phyloP scores from a whole-genome alignment of 495 filamentous ascomycete genomes.

The Penicillium cataractarum region DNA sequence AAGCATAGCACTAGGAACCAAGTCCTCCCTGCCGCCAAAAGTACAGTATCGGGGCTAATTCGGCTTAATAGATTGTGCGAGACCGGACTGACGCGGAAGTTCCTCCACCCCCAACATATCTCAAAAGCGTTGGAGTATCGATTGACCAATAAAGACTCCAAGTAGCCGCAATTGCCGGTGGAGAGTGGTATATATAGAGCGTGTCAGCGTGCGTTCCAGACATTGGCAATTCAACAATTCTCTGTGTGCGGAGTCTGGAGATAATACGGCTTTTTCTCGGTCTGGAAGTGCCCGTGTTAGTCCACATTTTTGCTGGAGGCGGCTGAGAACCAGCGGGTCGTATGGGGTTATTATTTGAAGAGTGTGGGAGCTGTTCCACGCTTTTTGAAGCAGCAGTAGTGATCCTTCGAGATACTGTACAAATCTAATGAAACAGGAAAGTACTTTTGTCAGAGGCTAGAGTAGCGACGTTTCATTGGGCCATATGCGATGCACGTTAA shows the following conservation, averaged over 20 bases:
- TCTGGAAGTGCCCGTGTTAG: background rate
- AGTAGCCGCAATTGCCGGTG: too few species aligned
- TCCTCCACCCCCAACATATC: constrained; percentile 15
- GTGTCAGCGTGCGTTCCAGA: background rate
- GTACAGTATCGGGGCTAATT: constrained; percentile 17
- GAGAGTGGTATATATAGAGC: constrained; percentile 8
- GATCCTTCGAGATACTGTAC: background rate
- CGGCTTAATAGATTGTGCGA: constrained; percentile 10
- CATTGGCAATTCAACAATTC: background rate
- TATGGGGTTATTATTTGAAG: constrained; percentile 1
- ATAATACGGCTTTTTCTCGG: constrained; percentile 32
- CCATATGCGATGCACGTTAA: background rate
- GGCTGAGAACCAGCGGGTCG: constrained; percentile 10
- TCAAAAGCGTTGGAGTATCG: constrained; percentile 8
- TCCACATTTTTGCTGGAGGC: background rate
- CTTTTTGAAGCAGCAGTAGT: background rate
- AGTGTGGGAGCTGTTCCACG: background rate
- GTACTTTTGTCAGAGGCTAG: background rate
- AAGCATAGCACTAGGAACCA: background rate
- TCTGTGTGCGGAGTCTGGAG: constrained; percentile 14
- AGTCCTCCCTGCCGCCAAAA: constrained; percentile 1
- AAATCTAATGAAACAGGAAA: background rate
- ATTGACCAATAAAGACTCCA: constrained; percentile 10
- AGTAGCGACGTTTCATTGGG: background rate
- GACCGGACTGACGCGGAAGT: constrained; percentile 19